Evolutionary conservation across 108 stramenopile genomes (phyloP).

Genomic region (Nannochloropsis gaditana): DNA sequence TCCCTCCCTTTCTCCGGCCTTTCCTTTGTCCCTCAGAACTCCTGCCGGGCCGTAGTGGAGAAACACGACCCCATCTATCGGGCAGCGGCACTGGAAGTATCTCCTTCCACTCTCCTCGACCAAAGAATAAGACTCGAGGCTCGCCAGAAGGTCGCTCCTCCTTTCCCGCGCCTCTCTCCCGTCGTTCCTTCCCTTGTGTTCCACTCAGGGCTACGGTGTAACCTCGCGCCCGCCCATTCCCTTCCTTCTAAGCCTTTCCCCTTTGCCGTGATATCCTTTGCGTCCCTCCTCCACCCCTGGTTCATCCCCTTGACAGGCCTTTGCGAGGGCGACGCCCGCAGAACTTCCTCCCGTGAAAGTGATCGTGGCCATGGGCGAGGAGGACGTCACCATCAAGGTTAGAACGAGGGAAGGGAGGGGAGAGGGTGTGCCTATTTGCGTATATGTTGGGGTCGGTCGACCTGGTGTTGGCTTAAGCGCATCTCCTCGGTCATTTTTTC

Average conservation of each 20-base stretch:
- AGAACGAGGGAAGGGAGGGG: constrained; percentile 22
- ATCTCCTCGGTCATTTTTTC: no score
- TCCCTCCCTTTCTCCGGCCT: background rate
- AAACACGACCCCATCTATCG: background rate
- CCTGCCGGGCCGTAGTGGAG: background rate
- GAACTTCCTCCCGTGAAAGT: constrained; percentile 67
- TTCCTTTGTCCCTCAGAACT: background rate
- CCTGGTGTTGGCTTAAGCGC: background rate
- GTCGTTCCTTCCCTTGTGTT: background rate
- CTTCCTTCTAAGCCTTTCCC: background rate
- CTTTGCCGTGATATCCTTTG: background rate
- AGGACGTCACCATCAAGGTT: constrained; percentile 89
- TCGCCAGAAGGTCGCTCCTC: background rate
- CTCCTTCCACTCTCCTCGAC: background rate
- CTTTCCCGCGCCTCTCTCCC: background rate
- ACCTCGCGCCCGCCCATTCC: background rate
- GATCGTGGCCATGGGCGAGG: constrained; percentile 83
- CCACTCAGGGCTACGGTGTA: background rate
- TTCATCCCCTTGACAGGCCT: background rate
- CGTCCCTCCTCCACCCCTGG: background rate
- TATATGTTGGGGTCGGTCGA: no score
- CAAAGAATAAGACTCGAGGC: background rate
- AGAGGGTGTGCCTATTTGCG: no score
- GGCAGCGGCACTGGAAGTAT: background rate
- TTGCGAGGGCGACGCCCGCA: background rate